Evolutionary conservation across 805 yeast species (phyloP), one percentile per base, ranked within the genome.

Genomic region (Kodamaea lidongshanica): DNA sequence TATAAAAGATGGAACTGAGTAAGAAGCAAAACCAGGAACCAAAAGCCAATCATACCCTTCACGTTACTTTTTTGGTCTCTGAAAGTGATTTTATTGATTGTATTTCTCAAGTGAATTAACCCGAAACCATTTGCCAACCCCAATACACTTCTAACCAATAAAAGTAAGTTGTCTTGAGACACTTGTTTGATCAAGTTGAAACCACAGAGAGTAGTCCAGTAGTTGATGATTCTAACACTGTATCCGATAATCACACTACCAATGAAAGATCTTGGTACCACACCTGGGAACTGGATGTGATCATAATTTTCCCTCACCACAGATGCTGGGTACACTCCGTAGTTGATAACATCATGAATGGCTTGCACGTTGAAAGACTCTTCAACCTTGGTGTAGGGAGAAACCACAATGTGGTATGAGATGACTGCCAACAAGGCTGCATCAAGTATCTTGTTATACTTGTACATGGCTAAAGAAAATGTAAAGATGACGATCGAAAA

Each of bases 321-420:
- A 11, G 41, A 43, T 12, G 40, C 34, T 9, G 65, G 59, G 21
- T 40, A 48, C 1, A 59, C 40, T 1, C 95, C 96, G 48, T 74
- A 67, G 39, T 70, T 68, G 28, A 84, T 40, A 24, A 87, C 64
- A 46, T 89, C 96, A 48, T 88, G 87, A 23, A 85, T 65, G 0
- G 96, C 96, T 46, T 89, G 96, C 25, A 84, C 62, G 44, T 79
- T 84, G 65, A 89, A 89, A 16, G 95, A 84, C 52, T 89, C 97
- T 52, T 89, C 96, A 1, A 89, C 96, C 56, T 89, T 89, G 2
- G 96, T 80, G 54, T 61, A 85, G 0, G 96, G 96, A 0, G 95
- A 69, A 2, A 72, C 44, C 7, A 61, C 39, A 37, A 81, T 43
- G 48, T 79, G 77, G 27, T 56, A 54, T 2, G 65, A 50, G 7